Evolutionary conservation across 352 stramenopile genomes (phyloP).

Genomic region (Phytophthora kernoviae): DNA sequence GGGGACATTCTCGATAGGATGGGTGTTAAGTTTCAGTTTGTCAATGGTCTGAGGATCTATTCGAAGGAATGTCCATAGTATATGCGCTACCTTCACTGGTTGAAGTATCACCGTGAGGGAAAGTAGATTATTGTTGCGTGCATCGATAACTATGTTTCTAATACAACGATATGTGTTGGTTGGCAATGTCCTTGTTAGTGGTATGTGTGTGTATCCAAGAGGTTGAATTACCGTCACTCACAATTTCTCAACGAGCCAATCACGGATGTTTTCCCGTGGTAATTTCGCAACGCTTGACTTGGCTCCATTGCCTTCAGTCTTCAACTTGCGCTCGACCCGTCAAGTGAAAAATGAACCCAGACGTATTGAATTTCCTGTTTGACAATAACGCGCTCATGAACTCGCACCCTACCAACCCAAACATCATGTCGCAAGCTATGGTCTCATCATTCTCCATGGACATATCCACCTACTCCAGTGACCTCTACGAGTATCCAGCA

Average conservation of each 20-base stretch:
- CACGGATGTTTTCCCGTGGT: constrained; percentile 16
- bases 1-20: too few species aligned
- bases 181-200: constrained; percentile 1
- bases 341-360: constrained; percentile 31
- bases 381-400: constrained; percentile 10
- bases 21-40: too few species aligned
- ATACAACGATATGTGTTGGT: too few species aligned
- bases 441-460: constrained; percentile 71
- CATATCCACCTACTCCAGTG: constrained; percentile 55
- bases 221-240: constrained; percentile 18
- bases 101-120: too few species aligned
- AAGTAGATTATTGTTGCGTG: too few species aligned
- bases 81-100: too few species aligned
- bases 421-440: constrained; percentile 56
- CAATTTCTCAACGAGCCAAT: constrained; percentile 7
- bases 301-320: constrained; percentile 1
- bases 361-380: constrained; percentile 37
- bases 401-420: constrained; percentile 1
- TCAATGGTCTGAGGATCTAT: too few species aligned
- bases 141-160: too few species aligned
- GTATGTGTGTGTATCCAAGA: too few species aligned
- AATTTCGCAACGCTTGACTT: too few species aligned
- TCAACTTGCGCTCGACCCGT: not conserved
- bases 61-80: too few species aligned
- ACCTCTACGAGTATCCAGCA: constrained; percentile 58